phyloP scores from a whole-genome alignment of 192 early-diverging fungal genomes.

The Coemansia sp. region DNA sequence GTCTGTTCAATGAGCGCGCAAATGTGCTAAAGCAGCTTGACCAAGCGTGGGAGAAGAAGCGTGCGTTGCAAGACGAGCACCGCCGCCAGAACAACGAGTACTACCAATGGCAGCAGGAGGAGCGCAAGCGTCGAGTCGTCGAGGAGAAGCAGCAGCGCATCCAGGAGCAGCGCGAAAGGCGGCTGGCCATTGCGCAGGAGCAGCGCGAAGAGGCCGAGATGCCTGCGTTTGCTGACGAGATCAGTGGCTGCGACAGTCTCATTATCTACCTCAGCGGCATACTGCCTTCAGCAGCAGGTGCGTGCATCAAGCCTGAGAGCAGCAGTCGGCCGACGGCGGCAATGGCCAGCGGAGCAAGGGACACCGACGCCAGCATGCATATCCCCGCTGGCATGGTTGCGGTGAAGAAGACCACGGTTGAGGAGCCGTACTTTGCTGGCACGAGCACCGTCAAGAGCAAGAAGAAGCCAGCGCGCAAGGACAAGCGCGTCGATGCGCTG shows the following conservation, averaged over 20 bases:
- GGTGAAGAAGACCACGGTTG: slow-evolving; percentile 68
- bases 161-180: slow-evolving; percentile 65
- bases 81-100: slow-evolving; percentile 72
- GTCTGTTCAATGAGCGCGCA: slow-evolving; percentile 69
- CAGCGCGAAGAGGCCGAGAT: slow-evolving; percentile 84
- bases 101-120: slow-evolving; percentile 66
- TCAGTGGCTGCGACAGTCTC: slow-evolving; percentile 76
- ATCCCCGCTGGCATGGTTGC: slow-evolving; percentile 77
- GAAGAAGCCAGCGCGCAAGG: slow-evolving; percentile 63
- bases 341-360: slow-evolving; percentile 51
- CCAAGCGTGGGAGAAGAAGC: slow-evolving; percentile 63
- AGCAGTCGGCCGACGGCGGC: slow-evolving; percentile 39
- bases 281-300: slow-evolving; percentile 12
- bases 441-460: slow-evolving; percentile 55
- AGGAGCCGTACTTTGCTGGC: slow-evolving; percentile 75
- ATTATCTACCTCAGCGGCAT: slow-evolving; percentile 66
- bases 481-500: slow-evolving; percentile 55
- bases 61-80: slow-evolving; percentile 66
- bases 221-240: slow-evolving; percentile 85
- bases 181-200: slow-evolving; percentile 64
- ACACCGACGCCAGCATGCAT: slow-evolving; percentile 57
- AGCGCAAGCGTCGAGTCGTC: slow-evolving; percentile 58
- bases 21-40: slow-evolving; percentile 69
- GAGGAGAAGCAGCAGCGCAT: slow-evolving; percentile 67
- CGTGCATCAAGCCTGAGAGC: slow-evolving; percentile 10